Base-by-base conservation (phyloP, 2,329 filamentous ascomycete species). In the Ceratocystis smalleyi region DNA sequence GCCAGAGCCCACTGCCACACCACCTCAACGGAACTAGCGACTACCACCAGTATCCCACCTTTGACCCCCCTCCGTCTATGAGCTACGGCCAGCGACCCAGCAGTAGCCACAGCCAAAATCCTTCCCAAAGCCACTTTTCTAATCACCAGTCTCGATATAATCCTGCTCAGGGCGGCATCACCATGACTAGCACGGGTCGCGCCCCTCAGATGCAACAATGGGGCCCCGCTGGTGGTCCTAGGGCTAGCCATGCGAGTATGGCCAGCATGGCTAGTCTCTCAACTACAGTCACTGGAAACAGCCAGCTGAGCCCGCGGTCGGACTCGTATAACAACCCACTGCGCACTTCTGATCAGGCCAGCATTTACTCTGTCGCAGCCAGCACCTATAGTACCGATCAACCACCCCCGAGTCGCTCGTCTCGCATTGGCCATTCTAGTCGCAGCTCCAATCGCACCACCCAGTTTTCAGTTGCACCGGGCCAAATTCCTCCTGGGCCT, bases 11-110 rank as follows among this genome's bases (percentile, higher is more conserved):
- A 65, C 79, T 88, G 66, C 89, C 91, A 35, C 88, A 94, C 74
- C 89, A 95, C 71, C 76, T 95, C 63, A 91, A 90, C 73, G 91
- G 90, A 75, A 80, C 79, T 68, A 83, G 83, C 69, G 91, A 96
- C 74, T 96, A 85, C 72, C 90, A 96, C 76, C 92, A 96, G 71
- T 96, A 96, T 73, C 90, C 91, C 51, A 81, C 81, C 62, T 84
- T 88, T 72, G 85, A 87, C 69, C 77, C 82, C 35, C 75, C 80
- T 61, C 72, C 76, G 47, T 71, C 77, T 64, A 75, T 77, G 51
- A 74, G 76, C 67, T 66, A 66, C 45, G 65, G 65, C 27, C 61
- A 66, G 19, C 61, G 65, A 32, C 76, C 77, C 66, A 54, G 59
- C 45, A 64, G 64, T 51, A 64, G 64, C 78, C 77, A 60, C 77